A percentile compares a stretch with the other conserved stretches of the same genome.
phyloP scores from a whole-genome alignment of 2,329 filamentous ascomycete species.

The Clonostachys sp. region DNA sequence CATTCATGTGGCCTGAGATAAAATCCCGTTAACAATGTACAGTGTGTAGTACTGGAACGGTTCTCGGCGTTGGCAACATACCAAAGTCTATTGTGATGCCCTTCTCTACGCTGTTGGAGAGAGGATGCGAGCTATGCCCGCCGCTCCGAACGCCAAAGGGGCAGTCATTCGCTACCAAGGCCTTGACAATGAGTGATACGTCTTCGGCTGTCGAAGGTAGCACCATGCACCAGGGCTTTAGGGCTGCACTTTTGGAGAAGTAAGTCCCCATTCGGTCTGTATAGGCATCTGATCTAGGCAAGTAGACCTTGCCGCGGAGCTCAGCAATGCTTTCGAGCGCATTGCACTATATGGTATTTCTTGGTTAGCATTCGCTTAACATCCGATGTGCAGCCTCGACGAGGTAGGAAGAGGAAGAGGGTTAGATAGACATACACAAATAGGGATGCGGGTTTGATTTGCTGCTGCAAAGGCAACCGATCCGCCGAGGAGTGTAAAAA shows the following conservation, averaged over 20 bases:
- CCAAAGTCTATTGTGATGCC: conserved; percentile 31
- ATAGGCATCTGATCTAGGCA: conserved; percentile 16
- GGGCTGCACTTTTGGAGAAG: conserved; percentile 27
- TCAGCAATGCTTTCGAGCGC: conserved; percentile 11
- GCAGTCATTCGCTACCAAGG: conserved; percentile 15
- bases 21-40: neutral
- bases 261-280: conserved; percentile 22
- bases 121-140: conserved; percentile 23
- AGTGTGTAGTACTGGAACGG: neutral
- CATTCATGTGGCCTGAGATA: conserved; percentile 17
- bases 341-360: conserved; percentile 12
- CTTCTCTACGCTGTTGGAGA: conserved; percentile 25
- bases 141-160: conserved; percentile 32
- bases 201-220: conserved; percentile 24
- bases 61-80: neutral
- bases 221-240: conserved; percentile 27
- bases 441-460: too few relatives aligned
- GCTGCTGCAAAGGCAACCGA: too few relatives aligned
- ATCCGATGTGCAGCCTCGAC: too few relatives aligned
- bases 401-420: too few relatives aligned
- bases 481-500: too few relatives aligned
- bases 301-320: conserved; percentile 19
- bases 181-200: conserved; percentile 17
- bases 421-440: too few relatives aligned
- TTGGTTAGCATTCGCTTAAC: too few relatives aligned